phyloP scores from a whole-genome alignment of 257 asterid species.

The Linderniella brevidens region DNA sequence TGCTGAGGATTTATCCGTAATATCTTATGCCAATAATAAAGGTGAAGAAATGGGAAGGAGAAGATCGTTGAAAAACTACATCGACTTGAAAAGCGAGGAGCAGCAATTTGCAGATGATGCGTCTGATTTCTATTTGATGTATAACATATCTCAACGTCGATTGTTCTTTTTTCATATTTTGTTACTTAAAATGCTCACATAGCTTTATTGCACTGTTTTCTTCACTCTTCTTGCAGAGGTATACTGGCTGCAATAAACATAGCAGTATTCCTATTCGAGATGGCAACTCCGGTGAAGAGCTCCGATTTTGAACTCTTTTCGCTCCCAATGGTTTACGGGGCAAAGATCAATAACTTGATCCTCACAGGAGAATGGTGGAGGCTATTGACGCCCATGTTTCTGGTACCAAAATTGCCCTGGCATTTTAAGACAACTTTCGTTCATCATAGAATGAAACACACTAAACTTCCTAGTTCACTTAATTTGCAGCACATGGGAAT shows the following conservation, averaged over 20 bases:
- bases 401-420: conserved; percentile 67
- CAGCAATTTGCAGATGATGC: conserved; percentile 24
- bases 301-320: conserved; percentile 41
- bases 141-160: conserved; percentile 9
- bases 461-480: conserved; percentile 3
- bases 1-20: conserved; percentile 14
- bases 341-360: conserved; percentile 66
- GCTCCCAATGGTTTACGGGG: conserved; percentile 62
- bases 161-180: not conserved
- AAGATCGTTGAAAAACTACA: conserved; percentile 13
- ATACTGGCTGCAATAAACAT: conserved; percentile 49
- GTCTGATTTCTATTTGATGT: conserved; percentile 56
- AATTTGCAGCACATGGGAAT: conserved; percentile 63
- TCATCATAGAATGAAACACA: not conserved
- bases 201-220: conserved; percentile 6
- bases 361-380: conserved; percentile 91
- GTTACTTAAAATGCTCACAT: not conserved
- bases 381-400: conserved; percentile 83
- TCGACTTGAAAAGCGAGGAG: conserved; percentile 20
- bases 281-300: conserved; percentile 64
- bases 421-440: not conserved
- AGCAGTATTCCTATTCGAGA: conserved; percentile 70
- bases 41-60: conserved; percentile 15
- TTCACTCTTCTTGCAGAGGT: conserved; percentile 34
- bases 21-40: conserved; percentile 11